phyloP scores from a whole-genome alignment of 2,329 filamentous ascomycete species.

The Mycosphaerella sp. region DNA sequence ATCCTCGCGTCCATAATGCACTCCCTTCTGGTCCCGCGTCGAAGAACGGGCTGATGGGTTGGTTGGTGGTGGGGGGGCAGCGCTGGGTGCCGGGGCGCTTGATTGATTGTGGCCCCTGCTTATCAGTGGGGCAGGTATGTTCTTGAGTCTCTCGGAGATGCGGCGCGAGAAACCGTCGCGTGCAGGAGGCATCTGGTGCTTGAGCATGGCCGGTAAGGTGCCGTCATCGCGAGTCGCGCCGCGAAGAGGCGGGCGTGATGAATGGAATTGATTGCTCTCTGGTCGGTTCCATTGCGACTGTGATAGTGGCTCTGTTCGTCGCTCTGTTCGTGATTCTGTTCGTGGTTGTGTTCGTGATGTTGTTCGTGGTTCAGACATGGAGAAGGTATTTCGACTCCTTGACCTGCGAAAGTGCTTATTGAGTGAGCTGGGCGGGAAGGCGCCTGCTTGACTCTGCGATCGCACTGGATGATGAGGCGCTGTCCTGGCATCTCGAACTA shows the following conservation, averaged over 20 bases:
- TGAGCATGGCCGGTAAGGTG: slow-evolving; percentile 9
- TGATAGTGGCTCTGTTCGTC: not conserved
- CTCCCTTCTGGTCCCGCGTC: slow-evolving; percentile 10
- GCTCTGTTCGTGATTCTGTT: not conserved
- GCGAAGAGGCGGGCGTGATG: not conserved
- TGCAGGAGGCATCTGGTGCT: not conserved
- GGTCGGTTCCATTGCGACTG: not conserved
- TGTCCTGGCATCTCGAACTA: not conserved
- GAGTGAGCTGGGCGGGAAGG: not conserved
- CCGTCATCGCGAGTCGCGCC: not conserved
- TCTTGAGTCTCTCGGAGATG: slow-evolving; percentile 27
- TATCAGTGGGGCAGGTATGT: slow-evolving; percentile 11
- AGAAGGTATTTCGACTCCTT: slow-evolving; percentile 5
- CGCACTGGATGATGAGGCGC: slow-evolving; percentile 7
- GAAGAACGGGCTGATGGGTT: slow-evolving; percentile 21
- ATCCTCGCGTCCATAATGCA: slow-evolving; percentile 5
- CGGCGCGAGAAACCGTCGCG: slow-evolving; percentile 27
- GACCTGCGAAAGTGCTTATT: slow-evolving; percentile 14
- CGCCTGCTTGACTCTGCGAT: slow-evolving; percentile 15
- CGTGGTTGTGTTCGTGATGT: not conserved
- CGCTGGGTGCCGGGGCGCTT: slow-evolving; percentile 2
- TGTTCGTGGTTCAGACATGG: not conserved
- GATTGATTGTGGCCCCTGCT: slow-evolving; percentile 2
- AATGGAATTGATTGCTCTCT: not conserved
- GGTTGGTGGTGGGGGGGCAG: not conserved